These are phyloP conservation scores for Geosmithia putterillii DNA, from an alignment of 2,329 filamentous ascomycete species.

Conservation along the genomic window DNA sequence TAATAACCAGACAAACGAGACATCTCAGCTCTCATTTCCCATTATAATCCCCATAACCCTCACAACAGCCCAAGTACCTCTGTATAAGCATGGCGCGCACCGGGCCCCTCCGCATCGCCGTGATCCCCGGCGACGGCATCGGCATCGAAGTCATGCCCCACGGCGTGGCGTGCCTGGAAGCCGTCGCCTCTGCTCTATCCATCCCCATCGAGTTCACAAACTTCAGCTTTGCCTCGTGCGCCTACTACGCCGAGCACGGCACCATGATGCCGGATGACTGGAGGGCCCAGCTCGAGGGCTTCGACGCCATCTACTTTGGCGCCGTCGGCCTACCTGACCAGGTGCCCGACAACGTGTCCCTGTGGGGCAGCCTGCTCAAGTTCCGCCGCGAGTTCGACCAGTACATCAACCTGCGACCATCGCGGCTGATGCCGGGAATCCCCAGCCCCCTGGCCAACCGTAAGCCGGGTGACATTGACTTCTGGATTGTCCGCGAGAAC, in stretches of 20 bases:
- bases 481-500: constrained; percentile 56
- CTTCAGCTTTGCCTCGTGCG: constrained; percentile 55
- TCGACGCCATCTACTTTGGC: constrained; percentile 57
- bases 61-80: neutral
- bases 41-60: neutral
- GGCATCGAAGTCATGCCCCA: constrained; percentile 55
- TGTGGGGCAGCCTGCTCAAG: constrained; percentile 55
- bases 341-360: constrained; percentile 54
- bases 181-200: constrained; percentile 31
- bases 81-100: constrained; percentile 20
- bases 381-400: constrained; percentile 57
- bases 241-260: constrained; percentile 36
- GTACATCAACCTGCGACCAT: constrained; percentile 57
- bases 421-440: constrained; percentile 47
- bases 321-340: constrained; percentile 43
- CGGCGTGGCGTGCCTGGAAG: constrained; percentile 47
- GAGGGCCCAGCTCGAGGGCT: constrained; percentile 40
- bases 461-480: constrained; percentile 48
- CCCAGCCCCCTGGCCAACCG: constrained; percentile 40
- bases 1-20: too few species aligned
- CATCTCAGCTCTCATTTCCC: too few species aligned
- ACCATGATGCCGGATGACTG: constrained; percentile 29
- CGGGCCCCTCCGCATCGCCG: constrained; percentile 33
- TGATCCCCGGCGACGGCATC: constrained; percentile 58
- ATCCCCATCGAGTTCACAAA: constrained; percentile 46